Conservation (phyloP, 2,329 filamentous ascomycete species). For the Cordyceps cateniannulata region DNA sequence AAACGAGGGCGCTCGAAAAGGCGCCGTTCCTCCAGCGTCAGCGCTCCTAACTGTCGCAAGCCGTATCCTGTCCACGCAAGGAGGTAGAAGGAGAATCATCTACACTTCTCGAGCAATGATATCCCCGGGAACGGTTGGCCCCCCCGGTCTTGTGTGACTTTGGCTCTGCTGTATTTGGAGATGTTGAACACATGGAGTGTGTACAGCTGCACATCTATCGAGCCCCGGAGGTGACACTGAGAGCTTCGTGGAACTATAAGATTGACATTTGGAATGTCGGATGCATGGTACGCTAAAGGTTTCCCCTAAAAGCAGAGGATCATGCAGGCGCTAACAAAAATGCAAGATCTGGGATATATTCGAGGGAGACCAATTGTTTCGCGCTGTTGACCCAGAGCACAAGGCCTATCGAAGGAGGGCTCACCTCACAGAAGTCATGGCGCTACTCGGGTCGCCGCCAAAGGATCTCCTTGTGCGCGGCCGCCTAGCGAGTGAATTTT, state of each 20-base stretch:
- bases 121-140: background rate
- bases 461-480: background rate
- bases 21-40: too few species aligned
- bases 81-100: background rate
- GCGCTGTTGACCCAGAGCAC: background rate
- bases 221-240: background rate
- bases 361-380: background rate
- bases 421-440: background rate
- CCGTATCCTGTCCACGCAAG: too few species aligned
- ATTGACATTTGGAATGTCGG: slow-evolving; percentile 1
- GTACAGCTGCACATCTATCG: background rate
- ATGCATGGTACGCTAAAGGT: background rate
- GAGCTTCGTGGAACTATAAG: background rate
- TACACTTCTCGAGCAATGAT: background rate
- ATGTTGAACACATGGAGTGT: background rate
- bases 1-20: too few species aligned
- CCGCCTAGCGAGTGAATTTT: background rate
- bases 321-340: background rate
- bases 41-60: too few species aligned
- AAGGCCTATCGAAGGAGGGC: background rate
- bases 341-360: background rate
- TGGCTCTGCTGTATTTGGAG: background rate
- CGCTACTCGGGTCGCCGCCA: background rate
- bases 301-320: background rate
- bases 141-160: background rate